A percentile compares a stretch with the other conserved stretches of the same genome.
These are phyloP conservation scores for Crucibulum parvulum DNA, from an alignment of 1,284 basidiomycete species.

Conservation along the genomic window DNA sequence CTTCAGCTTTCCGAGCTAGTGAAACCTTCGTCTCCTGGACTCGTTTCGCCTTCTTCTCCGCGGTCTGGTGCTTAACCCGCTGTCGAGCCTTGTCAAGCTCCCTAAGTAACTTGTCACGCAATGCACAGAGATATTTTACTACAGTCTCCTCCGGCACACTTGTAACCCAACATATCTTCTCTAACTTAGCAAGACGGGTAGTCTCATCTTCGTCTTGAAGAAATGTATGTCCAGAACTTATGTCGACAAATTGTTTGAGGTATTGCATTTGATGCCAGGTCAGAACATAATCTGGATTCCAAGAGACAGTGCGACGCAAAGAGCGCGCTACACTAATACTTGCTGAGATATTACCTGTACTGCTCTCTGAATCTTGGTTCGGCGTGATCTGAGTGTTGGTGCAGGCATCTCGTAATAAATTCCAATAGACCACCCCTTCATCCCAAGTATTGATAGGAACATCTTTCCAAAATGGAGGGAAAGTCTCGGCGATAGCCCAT, in stretches of 20 bases:
- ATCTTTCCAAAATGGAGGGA: slow-evolving; percentile 62
- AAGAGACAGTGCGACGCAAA: slow-evolving; percentile 61
- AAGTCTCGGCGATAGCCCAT: slow-evolving; percentile 58
- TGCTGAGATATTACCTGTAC: slow-evolving; percentile 26
- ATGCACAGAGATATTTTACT: slow-evolving; percentile 48
- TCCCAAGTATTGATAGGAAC: slow-evolving; percentile 42
- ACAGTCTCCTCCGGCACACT: slow-evolving; percentile 63
- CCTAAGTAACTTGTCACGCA: slow-evolving; percentile 44
- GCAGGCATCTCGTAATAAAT: slow-evolving; percentile 55
- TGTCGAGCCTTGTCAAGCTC: slow-evolving; percentile 51
- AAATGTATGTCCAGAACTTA: slow-evolving; percentile 51
- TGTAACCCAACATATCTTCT: slow-evolving; percentile 57
- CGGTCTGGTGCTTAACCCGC: slow-evolving; percentile 27
- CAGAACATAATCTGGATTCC: slow-evolving; percentile 64
- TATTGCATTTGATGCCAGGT: slow-evolving; percentile 75
- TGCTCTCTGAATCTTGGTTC: slow-evolving; percentile 15
- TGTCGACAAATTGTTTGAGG: slow-evolving; percentile 57
- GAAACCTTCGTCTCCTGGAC: slow-evolving; percentile 53
- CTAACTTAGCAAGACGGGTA: slow-evolving; percentile 40
- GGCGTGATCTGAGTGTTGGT: slow-evolving; percentile 25
- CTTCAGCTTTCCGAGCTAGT: slow-evolving; percentile 62
- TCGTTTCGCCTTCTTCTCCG: slow-evolving; percentile 40
- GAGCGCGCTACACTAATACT: slow-evolving; percentile 43
- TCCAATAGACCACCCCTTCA: slow-evolving; percentile 62
- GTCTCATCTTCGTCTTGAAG: slow-evolving; percentile 52